Base-by-base conservation (phyloP, 225 moss, liverwort and hornwort species). In the Pleurozium schreberi region DNA sequence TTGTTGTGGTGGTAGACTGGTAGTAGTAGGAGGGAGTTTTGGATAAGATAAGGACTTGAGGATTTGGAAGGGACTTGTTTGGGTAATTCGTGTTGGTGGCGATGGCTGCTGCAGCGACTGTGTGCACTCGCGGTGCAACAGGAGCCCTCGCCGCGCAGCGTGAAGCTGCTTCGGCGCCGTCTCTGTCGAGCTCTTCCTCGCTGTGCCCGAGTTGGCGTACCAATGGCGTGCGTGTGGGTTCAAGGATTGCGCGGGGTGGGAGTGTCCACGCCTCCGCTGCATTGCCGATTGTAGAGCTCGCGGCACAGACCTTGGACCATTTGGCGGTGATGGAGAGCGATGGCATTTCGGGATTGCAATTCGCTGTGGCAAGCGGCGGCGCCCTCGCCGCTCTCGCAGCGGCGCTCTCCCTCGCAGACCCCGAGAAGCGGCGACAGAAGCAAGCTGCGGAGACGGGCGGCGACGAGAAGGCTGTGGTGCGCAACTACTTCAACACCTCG, bases 401-500 rank as follows among this genome's bases (percentile, higher is more conserved):
- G 1, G 98, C 95, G 55, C 91, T 95, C 0, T 91, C 96, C 23
- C 91, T 98, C 14, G 95, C 97, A 28, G 98, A 98, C 77, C 98
- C 98, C 9, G 96, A 97, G 89, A 97, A 97, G 93, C 92, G 98
- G n/a, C 91, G 98, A 43, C 96, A 96, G 93, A 96, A 97, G 93
- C 97, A 97, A 77, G 96, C 96, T 23, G 95, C 91, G 50, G 96
- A 65, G 67, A 94, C 97, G 14, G 98, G 98, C 12, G 98, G 98
- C 40, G 95, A 94, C 89, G 98, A 98, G 94, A 98, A 97, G 90
- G 98, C 97, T 4, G 97, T 97, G 6, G 98, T 98, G 83, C 93
- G 95, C 53, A 96, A 95, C 89, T 98, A 98, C 88, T 98, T 98
- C 93, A 97, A 98, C 90, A 95, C 97, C 19, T 91, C 94, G 38